Evolutionary conservation across 2,329 filamentous ascomycete genomes (phyloP).

Genomic region (Botrytis elliptica): DNA sequence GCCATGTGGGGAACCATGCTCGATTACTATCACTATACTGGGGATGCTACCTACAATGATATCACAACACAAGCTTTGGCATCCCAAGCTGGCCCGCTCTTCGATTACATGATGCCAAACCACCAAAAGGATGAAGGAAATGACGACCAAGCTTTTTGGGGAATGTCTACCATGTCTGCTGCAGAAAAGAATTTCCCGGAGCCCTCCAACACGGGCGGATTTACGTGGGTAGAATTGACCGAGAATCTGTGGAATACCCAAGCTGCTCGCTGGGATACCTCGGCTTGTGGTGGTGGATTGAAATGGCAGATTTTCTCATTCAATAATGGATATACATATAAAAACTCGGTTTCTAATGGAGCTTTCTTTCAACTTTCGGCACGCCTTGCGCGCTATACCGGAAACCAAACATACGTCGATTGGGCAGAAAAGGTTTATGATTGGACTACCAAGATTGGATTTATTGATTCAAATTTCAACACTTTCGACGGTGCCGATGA

Average conservation of each 20-base stretch:
- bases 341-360: constrained; percentile 78
- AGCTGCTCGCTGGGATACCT: constrained; percentile 66
- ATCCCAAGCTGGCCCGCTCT: constrained; percentile 57
- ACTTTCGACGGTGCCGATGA: constrained; percentile 58
- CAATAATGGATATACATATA: constrained; percentile 80
- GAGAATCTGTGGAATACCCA: constrained; percentile 73
- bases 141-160: constrained; percentile 76
- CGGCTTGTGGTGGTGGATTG: constrained; percentile 68
- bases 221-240: constrained; percentile 65
- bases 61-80: constrained; percentile 58
- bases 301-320: constrained; percentile 78
- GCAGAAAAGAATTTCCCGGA: constrained; percentile 68
- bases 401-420: constrained; percentile 62
- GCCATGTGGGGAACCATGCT: constrained; percentile 67
- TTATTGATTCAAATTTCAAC: constrained; percentile 50
- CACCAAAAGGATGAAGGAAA: constrained; percentile 65
- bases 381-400: constrained; percentile 68
- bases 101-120: constrained; percentile 58
- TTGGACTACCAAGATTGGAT: constrained; percentile 57
- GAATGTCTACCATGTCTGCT: constrained; percentile 63
- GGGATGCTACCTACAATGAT: constrained; percentile 61
- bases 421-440: constrained; percentile 69
- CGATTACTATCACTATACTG: constrained; percentile 67
- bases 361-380: constrained; percentile 81
- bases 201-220: constrained; percentile 50